A percentile compares a stretch with the other conserved stretches of the same genome.
Evolutionary conservation across 345 rosid species (phyloP).

Genomic region (Camelina sativa): DNA sequence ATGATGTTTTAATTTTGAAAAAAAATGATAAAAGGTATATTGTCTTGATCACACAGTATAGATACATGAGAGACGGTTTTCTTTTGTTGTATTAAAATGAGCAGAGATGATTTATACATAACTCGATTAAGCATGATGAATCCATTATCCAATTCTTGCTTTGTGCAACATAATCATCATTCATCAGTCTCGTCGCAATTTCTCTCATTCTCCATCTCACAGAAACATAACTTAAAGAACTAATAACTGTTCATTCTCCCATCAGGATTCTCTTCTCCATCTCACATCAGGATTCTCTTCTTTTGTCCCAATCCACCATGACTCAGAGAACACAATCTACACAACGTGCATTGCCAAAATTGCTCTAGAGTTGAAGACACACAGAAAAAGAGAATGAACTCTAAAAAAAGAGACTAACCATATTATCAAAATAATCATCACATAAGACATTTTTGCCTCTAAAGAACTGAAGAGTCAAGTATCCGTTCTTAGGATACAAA

Average conservation of each 20-base stretch:
- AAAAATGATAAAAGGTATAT: slow-evolving; percentile 8
- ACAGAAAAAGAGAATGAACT: not conserved
- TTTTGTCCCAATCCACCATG: slow-evolving; percentile 94
- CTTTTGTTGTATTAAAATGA: slow-evolving; percentile 2
- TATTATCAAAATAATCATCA: slow-evolving; percentile 46
- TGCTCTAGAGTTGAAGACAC: not conserved
- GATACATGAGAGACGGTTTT: slow-evolving; percentile 12
- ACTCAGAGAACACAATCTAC: slow-evolving; percentile 90
- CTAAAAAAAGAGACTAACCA: slow-evolving; percentile 36
- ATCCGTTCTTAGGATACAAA: slow-evolving; percentile 42
- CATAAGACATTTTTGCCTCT: slow-evolving; percentile 73
- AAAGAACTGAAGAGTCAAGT: slow-evolving; percentile 61
- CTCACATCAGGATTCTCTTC: slow-evolving; percentile 85
- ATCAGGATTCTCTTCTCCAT: slow-evolving; percentile 42
- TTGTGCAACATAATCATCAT: slow-evolving; percentile 6
- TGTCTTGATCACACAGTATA: slow-evolving; percentile 4
- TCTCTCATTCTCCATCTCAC: slow-evolving; percentile 14
- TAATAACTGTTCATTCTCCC: slow-evolving; percentile 24
- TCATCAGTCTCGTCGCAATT: not conserved
- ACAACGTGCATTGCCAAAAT: slow-evolving; percentile 14
- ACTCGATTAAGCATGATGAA: slow-evolving; percentile 1
- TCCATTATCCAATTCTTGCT: slow-evolving; percentile 4
- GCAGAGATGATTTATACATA: slow-evolving; percentile 22
- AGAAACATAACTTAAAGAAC: slow-evolving; percentile 20
- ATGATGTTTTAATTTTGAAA: slow-evolving; percentile 30